These are phyloP conservation scores for Alternaria panax DNA, from an alignment of 2,329 filamentous ascomycete species.

Conservation along the genomic window DNA sequence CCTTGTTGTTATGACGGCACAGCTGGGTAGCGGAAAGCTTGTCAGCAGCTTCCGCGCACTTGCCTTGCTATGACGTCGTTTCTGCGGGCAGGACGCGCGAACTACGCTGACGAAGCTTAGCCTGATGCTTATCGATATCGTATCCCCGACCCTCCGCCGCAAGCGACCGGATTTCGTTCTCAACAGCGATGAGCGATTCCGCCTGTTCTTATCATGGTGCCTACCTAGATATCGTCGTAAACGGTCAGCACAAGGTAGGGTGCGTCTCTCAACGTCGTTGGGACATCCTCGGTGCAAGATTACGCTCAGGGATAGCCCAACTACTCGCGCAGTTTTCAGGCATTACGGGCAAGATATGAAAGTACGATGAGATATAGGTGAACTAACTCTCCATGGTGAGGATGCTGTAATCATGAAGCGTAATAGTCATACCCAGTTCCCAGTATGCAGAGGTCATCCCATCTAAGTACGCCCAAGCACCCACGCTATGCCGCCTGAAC, in stretches of 20 bases:
- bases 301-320: not conserved
- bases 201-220: too few species aligned
- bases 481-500: conserved; percentile 29
- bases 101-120: conserved; percentile 26
- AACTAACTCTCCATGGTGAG: not conserved
- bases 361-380: not conserved
- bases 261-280: not conserved
- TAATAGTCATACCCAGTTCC: conserved; percentile 1
- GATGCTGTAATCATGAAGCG: not conserved
- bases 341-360: not conserved
- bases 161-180: not conserved
- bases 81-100: conserved; percentile 9
- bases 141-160: not conserved
- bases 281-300: not conserved
- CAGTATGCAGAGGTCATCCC: not conserved
- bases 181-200: not conserved
- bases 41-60: conserved; percentile 25
- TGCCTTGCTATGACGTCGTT: conserved; percentile 29
- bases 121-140: conserved; percentile 20
- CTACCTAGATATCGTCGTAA: too few species aligned
- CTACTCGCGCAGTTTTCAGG: not conserved
- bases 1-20: conserved; percentile 8
- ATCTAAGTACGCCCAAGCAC: conserved; percentile 19
- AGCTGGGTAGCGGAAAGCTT: conserved; percentile 1
- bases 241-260: too few species aligned